Conservation (phyloP, 768 basidiomycete genomes). For the Russula brevipes region DNA sequence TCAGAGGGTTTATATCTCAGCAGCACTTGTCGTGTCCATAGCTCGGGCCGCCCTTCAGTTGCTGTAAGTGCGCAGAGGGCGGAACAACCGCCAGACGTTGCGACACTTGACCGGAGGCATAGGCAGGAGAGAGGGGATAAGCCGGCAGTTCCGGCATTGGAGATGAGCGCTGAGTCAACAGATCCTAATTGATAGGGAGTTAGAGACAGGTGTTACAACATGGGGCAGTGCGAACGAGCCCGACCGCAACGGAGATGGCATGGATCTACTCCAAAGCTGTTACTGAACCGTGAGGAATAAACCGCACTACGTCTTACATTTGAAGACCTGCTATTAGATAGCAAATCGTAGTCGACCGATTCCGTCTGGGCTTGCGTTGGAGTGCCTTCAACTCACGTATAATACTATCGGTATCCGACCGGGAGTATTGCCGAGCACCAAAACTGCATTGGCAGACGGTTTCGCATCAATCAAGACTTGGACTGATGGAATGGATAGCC, state of each 20-base stretch:
- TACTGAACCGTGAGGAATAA: neutral
- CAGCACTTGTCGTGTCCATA: neutral
- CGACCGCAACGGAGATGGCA: neutral
- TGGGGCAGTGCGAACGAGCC: neutral
- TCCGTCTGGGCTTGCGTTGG: too few relatives aligned
- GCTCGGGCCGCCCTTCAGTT: neutral
- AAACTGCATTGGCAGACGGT: neutral
- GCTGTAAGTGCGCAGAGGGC: neutral
- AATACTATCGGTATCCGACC: too few relatives aligned
- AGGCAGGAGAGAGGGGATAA: neutral
- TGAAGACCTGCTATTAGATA: neutral
- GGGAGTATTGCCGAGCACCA: neutral
- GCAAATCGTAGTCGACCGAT: neutral
- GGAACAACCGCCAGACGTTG: neutral
- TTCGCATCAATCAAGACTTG: neutral
- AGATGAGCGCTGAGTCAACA: neutral
- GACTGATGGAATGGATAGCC: neutral
- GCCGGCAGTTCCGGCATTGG: neutral
- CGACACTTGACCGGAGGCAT: neutral
- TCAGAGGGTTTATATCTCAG: slow-evolving; percentile 7
- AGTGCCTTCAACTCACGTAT: neutral
- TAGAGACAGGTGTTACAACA: neutral
- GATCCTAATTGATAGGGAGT: slow-evolving; percentile 15
- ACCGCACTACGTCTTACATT: neutral
- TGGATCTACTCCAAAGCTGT: neutral